Conservation (phyloP, 2,329 filamentous ascomycete genomes). For the Dendryphion nanum region DNA sequence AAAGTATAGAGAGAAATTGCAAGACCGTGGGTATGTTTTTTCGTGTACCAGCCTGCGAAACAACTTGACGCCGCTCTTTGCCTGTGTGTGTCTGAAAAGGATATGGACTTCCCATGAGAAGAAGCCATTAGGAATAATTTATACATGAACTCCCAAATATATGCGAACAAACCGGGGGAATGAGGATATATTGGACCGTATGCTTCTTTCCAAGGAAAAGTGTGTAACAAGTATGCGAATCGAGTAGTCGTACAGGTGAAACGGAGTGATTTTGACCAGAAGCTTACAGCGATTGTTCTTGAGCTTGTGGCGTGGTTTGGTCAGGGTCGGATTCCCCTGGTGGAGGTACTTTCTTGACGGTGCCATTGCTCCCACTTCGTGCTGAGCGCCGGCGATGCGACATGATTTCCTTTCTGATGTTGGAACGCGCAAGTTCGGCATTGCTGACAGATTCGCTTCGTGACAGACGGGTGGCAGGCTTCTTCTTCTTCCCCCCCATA, state of each 20-base stretch:
- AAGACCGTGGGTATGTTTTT: too few relatives aligned
- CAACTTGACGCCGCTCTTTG: too few relatives aligned
- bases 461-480: slow-evolving; percentile 17
- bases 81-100: too few relatives aligned
- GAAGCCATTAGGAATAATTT: too few relatives aligned
- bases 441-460: slow-evolving; percentile 40
- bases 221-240: neutral
- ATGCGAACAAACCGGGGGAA: too few relatives aligned
- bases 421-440: slow-evolving; percentile 33
- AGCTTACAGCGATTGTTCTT: slow-evolving; percentile 1
- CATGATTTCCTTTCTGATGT: slow-evolving; percentile 24
- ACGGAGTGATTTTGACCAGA: too few relatives aligned
- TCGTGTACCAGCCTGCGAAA: too few relatives aligned
- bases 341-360: slow-evolving; percentile 48
- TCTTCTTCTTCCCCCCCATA: slow-evolving; percentile 41
- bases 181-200: too few relatives aligned
- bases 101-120: too few relatives aligned
- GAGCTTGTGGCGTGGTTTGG: slow-evolving; percentile 7
- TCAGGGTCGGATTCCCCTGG: slow-evolving; percentile 13
- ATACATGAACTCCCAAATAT: too few relatives aligned
- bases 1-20: too few relatives aligned
- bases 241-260: neutral
- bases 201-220: too few relatives aligned
- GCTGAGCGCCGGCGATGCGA: slow-evolving; percentile 39
- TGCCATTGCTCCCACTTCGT: slow-evolving; percentile 50